Evolutionary conservation across 768 basidiomycete species (phyloP), one percentile per base, ranked within the genome.

Genomic region (Auricularia sp.): DNA sequence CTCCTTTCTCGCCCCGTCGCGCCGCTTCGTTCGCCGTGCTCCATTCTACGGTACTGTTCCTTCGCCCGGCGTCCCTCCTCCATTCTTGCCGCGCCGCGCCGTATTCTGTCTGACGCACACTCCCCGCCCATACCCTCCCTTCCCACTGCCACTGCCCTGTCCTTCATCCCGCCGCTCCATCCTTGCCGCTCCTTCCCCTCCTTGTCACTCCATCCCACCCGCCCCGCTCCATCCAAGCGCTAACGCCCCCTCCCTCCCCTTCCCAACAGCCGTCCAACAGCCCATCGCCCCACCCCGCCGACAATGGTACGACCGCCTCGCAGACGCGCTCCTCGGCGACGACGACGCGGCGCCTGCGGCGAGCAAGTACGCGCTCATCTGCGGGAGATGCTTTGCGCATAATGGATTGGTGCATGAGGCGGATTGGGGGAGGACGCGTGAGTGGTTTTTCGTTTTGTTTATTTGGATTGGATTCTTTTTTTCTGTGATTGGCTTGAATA

Each of bases 351-450:
- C 11, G 75, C 73, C 67, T 82, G 70, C 16, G 29, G 42, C 65
- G 29, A 83, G 71, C 39, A 81, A 82, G 64, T 96, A 92, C 69
- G 94, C 94, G 2, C 82, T 95, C 61, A 94, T 96, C 59, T 96
- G 94, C 75, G 85, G 87, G 69, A 86, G 85, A 0, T 59, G 94
- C 71, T 95, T 90, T 70, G 76, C 84, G 24, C 94, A 95, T 72
- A 96, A 96, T 67, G 94, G 94, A 3, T 80, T 97, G 2, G 90
- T 92, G 10, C 87, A 88, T 70, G 92, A 92, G 72, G 84, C 80
- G 56, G 80, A 87, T 73, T 94, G 88, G 84, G 87, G 89, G 66
- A 86, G 89, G 67, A 83, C 88, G 35, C 90, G 94, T 95, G 69
- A 74, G 92, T 85, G 29, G 29, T 51, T 51, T 65, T 29, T 29